Conservation (phyloP, 192 early-diverging fungal species). For the Blastocladiella britannica region DNA sequence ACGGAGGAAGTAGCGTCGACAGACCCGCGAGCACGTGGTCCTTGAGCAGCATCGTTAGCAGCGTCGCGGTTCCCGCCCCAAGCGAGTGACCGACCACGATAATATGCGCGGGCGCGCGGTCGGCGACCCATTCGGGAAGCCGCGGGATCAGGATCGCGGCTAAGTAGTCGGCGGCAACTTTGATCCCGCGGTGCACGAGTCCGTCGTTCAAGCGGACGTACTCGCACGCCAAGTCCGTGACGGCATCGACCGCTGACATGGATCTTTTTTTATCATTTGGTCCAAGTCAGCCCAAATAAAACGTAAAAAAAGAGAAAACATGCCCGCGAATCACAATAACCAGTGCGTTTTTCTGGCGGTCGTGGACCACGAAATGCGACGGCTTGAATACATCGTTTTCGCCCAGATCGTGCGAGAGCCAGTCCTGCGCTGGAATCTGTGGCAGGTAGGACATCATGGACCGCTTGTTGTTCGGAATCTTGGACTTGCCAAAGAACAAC, state of each 20-base stretch:
- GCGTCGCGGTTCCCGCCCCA: slow-evolving; percentile 44
- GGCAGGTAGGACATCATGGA: slow-evolving; percentile 38
- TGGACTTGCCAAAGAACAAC: slow-evolving; percentile 50
- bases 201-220: slow-evolving; percentile 60
- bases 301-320: slow-evolving; percentile 7
- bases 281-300: not conserved
- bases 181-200: slow-evolving; percentile 52
- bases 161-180: slow-evolving; percentile 52
- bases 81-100: slow-evolving; percentile 57
- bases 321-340: slow-evolving; percentile 47
- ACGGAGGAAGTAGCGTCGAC: too few species aligned
- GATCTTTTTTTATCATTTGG: slow-evolving; percentile 1
- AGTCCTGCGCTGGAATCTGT: slow-evolving; percentile 31
- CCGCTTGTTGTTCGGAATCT: slow-evolving; percentile 32
- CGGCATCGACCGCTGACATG: slow-evolving; percentile 35
- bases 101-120: slow-evolving; percentile 23
- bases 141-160: slow-evolving; percentile 40
- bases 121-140: slow-evolving; percentile 29
- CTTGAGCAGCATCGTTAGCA: slow-evolving; percentile 48
- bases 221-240: slow-evolving; percentile 55
- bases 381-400: slow-evolving; percentile 41
- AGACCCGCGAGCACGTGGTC: slow-evolving; percentile 21
- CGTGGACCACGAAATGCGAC: slow-evolving; percentile 46
- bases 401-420: slow-evolving; percentile 45
- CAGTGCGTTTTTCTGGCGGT: slow-evolving; percentile 36